Base-by-base conservation (phyloP, 495 filamentous ascomycete species). In the Tuber calosporum region DNA sequence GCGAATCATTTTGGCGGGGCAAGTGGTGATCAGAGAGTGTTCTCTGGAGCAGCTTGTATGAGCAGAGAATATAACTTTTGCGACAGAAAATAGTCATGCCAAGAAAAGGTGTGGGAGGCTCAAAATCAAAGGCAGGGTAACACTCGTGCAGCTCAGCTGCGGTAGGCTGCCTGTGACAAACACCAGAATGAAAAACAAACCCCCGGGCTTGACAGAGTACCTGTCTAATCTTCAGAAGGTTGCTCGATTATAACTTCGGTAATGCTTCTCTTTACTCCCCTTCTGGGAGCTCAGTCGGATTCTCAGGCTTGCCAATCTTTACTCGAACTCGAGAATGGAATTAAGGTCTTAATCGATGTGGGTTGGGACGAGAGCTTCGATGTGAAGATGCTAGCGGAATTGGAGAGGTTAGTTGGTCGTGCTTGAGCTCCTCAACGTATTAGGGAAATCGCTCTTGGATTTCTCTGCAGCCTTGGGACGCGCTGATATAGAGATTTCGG, bases 301-400 rank as follows among this genome's bases (percentile, higher is more conserved):
- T 96, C 92, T 11, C 86, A 88, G 58, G 95, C 96, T 45, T 95
- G 92, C 73, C 94, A 97, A 82, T 98, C 96, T 19, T 87, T 99
- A 13, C 85, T 99, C 66, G 96, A 98, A 85, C 89, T 99, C 67
- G 95, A 98, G 85, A 94, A 94, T 66, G 95, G 94, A 43, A 90
- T 98, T 82, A 98, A 98, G 82, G 90, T 98, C 38, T 86, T 98
- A 22, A 87, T 98, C 20, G 94, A 97, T 81, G 92, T 97, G 43
- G 95, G 95, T 72, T 99, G 95, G 95, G 93, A 98, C 81, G 91
- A 94, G 81, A 85, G 87, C 26, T 97, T 99, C 80, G 91, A 96
- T 80, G 87, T 88, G 26, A 86, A 86, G 72, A 90, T 93, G 84
- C 86, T 99, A 42, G 89, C 88, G 76, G 91, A 92, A 83, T 85